Base-by-base conservation (phyloP, 2,329 filamentous ascomycete species). In the Xylariales sp. region DNA sequence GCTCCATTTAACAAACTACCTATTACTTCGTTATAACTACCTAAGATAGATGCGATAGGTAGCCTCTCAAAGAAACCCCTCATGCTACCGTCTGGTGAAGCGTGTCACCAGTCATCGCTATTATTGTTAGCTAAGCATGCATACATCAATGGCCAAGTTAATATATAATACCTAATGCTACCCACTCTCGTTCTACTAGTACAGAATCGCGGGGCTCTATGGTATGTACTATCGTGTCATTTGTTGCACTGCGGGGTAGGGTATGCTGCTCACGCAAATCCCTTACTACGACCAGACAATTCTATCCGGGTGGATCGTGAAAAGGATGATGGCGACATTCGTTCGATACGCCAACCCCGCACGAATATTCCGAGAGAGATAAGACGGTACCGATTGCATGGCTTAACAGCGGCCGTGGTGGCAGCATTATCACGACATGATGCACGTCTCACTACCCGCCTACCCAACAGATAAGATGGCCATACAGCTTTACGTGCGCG, bases 341-440 rank as follows among this genome's bases (percentile, higher is more conserved):
- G 14, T 8, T 14, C 30, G 18, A 32, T 36, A 6, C 6, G 14
- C 12, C 16, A 32, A 32, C n/a, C 32, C 50, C 32, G 5, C 49
- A 52, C 23, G n/a, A 16, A 39, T 34, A 36, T n/a, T 32, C 12
- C 8, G 6, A 7, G 23, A 23, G 23, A 50, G 46, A 60, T 50
- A 60, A 41, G 57, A 60, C 3, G 46, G 39, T 41, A 4, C 7
- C 3, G 39, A 12, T 34, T 53, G 32, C 50, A 53, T 32, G 46
- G n/a, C 23, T 32, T 32, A 57, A 46, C 28, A 41, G 41, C 54
- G 28, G 28, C 12, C 32, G n/a, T 41, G 18, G 52, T 36, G 52
- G 14, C n/a, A 28, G 28, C 45, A 43, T 56, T 46, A 62, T 62
- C 60, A 55, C 53, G 59, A 46, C 59, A 54, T 55, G 30, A 59